Percentiles rank a stretch among this genome's conserved stretches.
Conservation (phyloP, 1,284 basidiomycete genomes). For the Sporisorium iseilematis-ciliati region DNA sequence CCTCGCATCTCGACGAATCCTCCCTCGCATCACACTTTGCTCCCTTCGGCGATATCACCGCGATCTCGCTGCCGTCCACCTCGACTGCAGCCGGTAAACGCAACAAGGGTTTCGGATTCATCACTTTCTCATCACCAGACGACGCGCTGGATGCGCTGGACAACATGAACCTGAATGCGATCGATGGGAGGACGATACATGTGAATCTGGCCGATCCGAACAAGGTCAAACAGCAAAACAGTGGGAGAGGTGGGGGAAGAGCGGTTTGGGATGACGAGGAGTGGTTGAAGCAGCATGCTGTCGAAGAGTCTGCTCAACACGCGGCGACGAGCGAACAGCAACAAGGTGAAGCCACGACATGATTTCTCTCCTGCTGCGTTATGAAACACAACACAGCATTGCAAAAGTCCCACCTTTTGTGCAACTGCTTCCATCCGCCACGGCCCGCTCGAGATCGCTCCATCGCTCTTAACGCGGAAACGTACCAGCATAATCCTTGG, state of each 20-base stretch:
- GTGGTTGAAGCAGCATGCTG: conserved; percentile 39
- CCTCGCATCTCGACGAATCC: conserved; percentile 25
- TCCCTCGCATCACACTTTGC: conserved; percentile 29
- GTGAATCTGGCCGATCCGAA: conserved; percentile 46
- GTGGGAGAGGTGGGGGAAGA: background rate
- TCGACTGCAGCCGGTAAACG: conserved; percentile 7
- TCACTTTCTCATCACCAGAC: conserved; percentile 30
- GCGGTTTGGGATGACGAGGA: conserved; percentile 51
- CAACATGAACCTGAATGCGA: conserved; percentile 54
- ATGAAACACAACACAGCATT: too few species aligned
- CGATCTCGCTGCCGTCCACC: conserved; percentile 40
- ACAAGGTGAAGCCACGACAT: background rate
- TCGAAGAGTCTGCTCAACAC: conserved; percentile 1
- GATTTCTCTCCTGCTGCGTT: too few species aligned
- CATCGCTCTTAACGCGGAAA: background rate
- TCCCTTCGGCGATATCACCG: conserved; percentile 50
- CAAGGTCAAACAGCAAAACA: conserved; percentile 15
- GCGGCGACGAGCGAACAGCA: background rate
- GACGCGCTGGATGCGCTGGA: conserved; percentile 53
- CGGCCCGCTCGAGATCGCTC: background rate
- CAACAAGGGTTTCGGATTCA: conserved; percentile 52
- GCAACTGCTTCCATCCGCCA: too few species aligned
- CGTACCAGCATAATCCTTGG: background rate
- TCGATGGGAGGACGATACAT: conserved; percentile 25
- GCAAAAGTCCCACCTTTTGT: too few species aligned